Base-by-base conservation (phyloP, 345 rosid genomes). In the Pelargonium nanum region DNA sequence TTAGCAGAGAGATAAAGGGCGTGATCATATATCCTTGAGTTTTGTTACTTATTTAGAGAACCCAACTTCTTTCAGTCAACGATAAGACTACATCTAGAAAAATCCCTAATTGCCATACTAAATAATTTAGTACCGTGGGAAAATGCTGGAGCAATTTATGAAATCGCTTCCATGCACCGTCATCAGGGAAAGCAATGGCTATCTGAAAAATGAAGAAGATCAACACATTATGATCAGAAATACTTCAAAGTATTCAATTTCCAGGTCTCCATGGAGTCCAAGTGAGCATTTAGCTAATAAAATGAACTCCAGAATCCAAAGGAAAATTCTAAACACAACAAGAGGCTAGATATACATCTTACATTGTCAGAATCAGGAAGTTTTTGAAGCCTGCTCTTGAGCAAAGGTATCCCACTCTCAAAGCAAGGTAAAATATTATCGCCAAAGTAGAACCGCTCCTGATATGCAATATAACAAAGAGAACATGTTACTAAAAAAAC, bases 391-490 rank as follows among this genome's bases (percentile, higher is more conserved):
- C 97, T 81, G 53, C 72, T 83, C 72, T 81, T 81, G 58, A 89
- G 96, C 91, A 89, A 78, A 23, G 99, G 97, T 59, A 93, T 93
- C 21, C 97, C 99, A 70, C 96, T 93, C 71, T 85, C 99, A 45
- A 93, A 93, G 68, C 89, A 89, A 9, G 97, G 99, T 65, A 93
- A 81, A 62, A 89, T 85, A 56, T 75, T 85, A 71, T 93, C 99
- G 57, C 97, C 96, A 57, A 93, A 89, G 81, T 93, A 93, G 80
- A 89, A 93, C 66, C 99, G 85, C 82, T 93, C 99, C 97, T 89
- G 64, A 53, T 64, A 67, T 52, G 50, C 40, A 63, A 63, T 61
- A 54, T 23, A 66, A 45, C 19, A 32, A 17, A 55, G 30, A 24
- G 28, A 34, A 24, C 22, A 44, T 16, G 15, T 40, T 40, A 6